phyloP scores from a whole-genome alignment of 2,329 filamentous ascomycete genomes.

The Hypomyces rosellus region DNA sequence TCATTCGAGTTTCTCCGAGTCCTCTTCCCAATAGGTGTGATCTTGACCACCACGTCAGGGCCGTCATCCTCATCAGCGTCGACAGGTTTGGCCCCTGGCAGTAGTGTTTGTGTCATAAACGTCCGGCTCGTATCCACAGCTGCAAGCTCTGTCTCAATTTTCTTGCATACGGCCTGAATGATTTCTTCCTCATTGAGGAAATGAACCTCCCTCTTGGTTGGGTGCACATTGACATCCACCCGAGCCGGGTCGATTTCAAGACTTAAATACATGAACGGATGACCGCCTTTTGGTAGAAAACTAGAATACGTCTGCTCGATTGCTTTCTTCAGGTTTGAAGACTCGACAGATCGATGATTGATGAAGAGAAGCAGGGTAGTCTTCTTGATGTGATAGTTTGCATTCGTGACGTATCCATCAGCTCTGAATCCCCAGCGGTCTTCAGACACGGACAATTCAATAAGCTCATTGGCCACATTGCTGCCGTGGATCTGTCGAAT shows the following conservation, averaged over 20 bases:
- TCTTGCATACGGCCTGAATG: constrained; percentile 74
- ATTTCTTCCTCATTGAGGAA: constrained; percentile 98
- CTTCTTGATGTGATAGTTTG: constrained; percentile 90
- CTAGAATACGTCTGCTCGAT: constrained; percentile 82
- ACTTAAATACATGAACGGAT: constrained; percentile 89
- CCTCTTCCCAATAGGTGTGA: constrained; percentile 33
- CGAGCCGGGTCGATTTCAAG: constrained; percentile 86
- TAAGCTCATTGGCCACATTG: constrained; percentile 78
- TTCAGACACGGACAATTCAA: constrained; percentile 67
- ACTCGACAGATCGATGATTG: constrained; percentile 92
- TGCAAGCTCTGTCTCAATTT: constrained; percentile 70
- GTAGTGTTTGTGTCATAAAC: constrained; percentile 86
- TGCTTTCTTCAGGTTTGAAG: constrained; percentile 77
- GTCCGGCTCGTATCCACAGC: constrained; percentile 89
- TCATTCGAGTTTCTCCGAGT: constrained; percentile 55
- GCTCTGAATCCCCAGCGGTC: constrained; percentile 78
- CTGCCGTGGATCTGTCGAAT: constrained; percentile 88
- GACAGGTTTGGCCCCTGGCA: constrained; percentile 54
- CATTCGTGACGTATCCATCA: constrained; percentile 77
- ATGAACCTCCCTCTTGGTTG: constrained; percentile 93
- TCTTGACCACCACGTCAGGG: constrained; percentile 25
- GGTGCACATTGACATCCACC: constrained; percentile 96
- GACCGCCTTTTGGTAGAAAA: constrained; percentile 88
- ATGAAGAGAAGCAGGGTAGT: constrained; percentile 88
- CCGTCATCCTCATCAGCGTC: constrained; percentile 21